Percentiles rank a stretch among this genome's conserved stretches.
Conservation (phyloP, 2,329 filamentous ascomycete genomes). For the Talaromyces rugulosus region DNA sequence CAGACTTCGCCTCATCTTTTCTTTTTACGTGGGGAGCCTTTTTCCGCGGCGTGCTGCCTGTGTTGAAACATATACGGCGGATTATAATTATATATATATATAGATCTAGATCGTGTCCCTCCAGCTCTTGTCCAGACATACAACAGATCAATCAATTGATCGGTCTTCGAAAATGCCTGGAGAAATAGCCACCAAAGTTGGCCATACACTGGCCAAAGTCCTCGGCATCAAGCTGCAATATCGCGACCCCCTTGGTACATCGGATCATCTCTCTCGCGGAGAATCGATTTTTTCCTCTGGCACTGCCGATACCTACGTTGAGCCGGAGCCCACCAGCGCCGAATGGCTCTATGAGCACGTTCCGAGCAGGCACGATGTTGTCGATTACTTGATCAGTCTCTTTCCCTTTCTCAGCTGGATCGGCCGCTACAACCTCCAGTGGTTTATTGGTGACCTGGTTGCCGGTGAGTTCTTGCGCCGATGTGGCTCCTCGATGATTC, state of each 20-base stretch:
- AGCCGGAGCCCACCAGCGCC: slow-evolving; percentile 68
- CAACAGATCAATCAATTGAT: not conserved
- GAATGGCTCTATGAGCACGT: slow-evolving; percentile 67
- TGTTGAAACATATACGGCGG: not conserved
- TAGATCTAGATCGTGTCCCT: not conserved
- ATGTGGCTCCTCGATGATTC: not conserved
- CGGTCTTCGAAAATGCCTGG: slow-evolving; percentile 27
- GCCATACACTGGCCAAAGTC: slow-evolving; percentile 70
- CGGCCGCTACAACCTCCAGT: slow-evolving; percentile 78
- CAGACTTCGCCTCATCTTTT: not conserved
- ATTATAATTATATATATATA: not conserved
- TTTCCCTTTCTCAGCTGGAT: slow-evolving; percentile 95
- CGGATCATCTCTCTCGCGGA: slow-evolving; percentile 65
- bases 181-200: slow-evolving; percentile 52
- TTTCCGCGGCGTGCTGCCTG: not conserved
- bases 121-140: not conserved
- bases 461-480: slow-evolving; percentile 58
- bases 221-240: slow-evolving; percentile 79
- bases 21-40: not conserved
- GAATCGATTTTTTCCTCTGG: slow-evolving; percentile 74
- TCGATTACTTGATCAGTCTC: slow-evolving; percentile 62
- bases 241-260: slow-evolving; percentile 50
- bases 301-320: slow-evolving; percentile 74
- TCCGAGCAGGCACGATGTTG: slow-evolving; percentile 55
- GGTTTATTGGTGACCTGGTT: slow-evolving; percentile 83